Evolutionary conservation across 2,329 filamentous ascomycete genomes (phyloP).

Genomic region (Raffaelea ambrosiae): DNA sequence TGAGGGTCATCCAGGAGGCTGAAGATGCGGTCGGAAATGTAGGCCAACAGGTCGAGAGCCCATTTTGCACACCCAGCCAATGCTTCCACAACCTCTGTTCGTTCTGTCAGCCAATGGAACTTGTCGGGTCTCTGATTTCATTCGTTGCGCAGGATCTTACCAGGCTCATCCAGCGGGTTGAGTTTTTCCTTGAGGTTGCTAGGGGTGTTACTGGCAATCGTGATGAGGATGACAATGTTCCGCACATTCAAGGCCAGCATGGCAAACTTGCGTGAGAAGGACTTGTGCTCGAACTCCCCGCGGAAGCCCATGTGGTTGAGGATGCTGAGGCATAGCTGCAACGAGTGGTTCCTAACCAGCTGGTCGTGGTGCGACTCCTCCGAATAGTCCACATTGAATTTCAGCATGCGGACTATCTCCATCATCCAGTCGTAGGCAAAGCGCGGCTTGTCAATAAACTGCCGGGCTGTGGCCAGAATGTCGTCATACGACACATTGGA

Average conservation of each 20-base stretch:
- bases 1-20: slow-evolving; percentile 42
- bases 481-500: slow-evolving; percentile 55
- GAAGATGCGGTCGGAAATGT: slow-evolving; percentile 52
- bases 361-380: slow-evolving; percentile 64
- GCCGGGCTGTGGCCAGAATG: slow-evolving; percentile 59
- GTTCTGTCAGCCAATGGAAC: too few relatives aligned
- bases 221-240: slow-evolving; percentile 58
- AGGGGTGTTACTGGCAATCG: slow-evolving; percentile 52
- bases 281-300: slow-evolving; percentile 52
- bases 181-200: slow-evolving; percentile 45
- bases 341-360: slow-evolving; percentile 61
- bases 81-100: slow-evolving; percentile 62
- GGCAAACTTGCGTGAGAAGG: slow-evolving; percentile 63
- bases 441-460: slow-evolving; percentile 28
- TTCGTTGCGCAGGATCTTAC: too few relatives aligned
- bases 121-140: too few relatives aligned
- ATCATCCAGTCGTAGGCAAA: slow-evolving; percentile 55
- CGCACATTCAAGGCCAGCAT: slow-evolving; percentile 68
- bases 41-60: slow-evolving; percentile 62
- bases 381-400: slow-evolving; percentile 72
- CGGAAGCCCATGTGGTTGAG: slow-evolving; percentile 70
- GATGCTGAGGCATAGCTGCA: slow-evolving; percentile 71
- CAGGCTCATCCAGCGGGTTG: slow-evolving; percentile 55
- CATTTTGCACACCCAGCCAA: slow-evolving; percentile 70
- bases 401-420: slow-evolving; percentile 61